Evolutionary conservation across 441 rosid species (phyloP), one percentile per base, ranked within the genome.

Genomic region (Populus hybrid): DNA sequence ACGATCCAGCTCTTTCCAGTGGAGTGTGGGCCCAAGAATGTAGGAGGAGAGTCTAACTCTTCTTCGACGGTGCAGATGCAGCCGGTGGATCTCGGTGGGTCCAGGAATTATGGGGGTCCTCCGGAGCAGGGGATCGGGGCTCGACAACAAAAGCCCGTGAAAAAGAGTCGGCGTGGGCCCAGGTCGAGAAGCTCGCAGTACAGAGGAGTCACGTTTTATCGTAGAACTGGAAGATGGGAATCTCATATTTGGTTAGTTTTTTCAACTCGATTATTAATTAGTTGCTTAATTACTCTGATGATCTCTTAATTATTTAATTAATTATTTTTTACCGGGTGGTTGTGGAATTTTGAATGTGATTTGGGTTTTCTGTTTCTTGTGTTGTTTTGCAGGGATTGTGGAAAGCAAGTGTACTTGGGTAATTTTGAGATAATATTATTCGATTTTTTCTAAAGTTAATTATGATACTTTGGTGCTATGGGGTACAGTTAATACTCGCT

Each of bases 191-290:
- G 98, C 87, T 95, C 98, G 19, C 97, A 95, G 84, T 95, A 91
- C 73, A 88, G 98, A 9, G 98, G 98, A 16, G 97, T 95, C 78
- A 95, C 98, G 53, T 95, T 90, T 83, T 95, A 95, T 83, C 88
- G 99, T 36, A 83, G 98, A 82, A 95, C 99, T 5, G 97, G 99
- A 4, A 76, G 99, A 83, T 95, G 97, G 99, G 99, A 95, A 69
- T 95, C 98, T 5, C 97, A 95, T 83, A 93, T 95, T 71, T 95
- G 99, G 99, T 95, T 61, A 38, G 26, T 57, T 72, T 5, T 70
- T 3, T 30, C 32, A 30, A 30, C 32, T 30, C 32, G 32, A 3
- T 30, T 30, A 30, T 30, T 30, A 26, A 64, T 59, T 23, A 5
- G 18, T 32, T 21, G 23, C 9, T 71, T 21, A 32, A 21, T 63